phyloP scores from a whole-genome alignment of 306 rosid species.

The Vigna nakashimae region DNA sequence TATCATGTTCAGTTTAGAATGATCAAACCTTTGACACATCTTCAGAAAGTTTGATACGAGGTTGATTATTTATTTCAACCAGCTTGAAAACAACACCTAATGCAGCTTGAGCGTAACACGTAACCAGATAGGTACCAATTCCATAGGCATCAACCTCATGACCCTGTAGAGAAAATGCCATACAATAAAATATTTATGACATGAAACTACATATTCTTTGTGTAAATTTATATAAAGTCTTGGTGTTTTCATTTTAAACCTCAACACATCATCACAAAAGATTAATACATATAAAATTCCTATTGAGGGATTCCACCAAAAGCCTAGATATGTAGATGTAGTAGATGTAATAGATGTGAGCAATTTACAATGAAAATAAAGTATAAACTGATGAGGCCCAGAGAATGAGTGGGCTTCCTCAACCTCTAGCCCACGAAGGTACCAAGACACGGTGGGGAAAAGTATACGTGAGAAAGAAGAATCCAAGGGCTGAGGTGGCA shows the following conservation, averaged over 20 bases:
- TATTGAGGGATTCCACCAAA: constrained; percentile 2
- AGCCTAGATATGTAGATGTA: constrained; percentile 27
- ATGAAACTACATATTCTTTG: constrained; percentile 3
- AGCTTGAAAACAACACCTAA: constrained; percentile 98
- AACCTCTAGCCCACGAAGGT: too few relatives aligned
- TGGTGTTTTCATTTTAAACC: constrained; percentile 26
- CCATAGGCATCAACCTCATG: constrained; percentile 98
- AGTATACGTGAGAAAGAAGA: too few relatives aligned
- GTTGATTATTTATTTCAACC: constrained; percentile 94
- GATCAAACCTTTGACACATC: constrained; percentile 92
- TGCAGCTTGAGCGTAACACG: constrained; percentile 99
- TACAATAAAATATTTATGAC: constrained; percentile 20
- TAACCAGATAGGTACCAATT: constrained; percentile 94
- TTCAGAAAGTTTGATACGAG: constrained; percentile 98
- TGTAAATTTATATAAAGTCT: background rate
- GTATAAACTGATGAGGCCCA: too few relatives aligned
- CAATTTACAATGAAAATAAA: constrained; percentile 11
- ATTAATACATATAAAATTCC: background rate
- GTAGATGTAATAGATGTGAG: constrained; percentile 31
- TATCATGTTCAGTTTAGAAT: constrained; percentile 37
- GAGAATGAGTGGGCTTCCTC: too few relatives aligned
- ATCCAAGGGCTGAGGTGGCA: too few relatives aligned
- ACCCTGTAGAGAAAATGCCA: constrained; percentile 63
- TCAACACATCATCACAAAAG: background rate
- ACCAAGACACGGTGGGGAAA: too few relatives aligned